These are phyloP conservation scores for Picocystis salinarum DNA, from an alignment of 139 green algal species.

Conservation along the genomic window DNA sequence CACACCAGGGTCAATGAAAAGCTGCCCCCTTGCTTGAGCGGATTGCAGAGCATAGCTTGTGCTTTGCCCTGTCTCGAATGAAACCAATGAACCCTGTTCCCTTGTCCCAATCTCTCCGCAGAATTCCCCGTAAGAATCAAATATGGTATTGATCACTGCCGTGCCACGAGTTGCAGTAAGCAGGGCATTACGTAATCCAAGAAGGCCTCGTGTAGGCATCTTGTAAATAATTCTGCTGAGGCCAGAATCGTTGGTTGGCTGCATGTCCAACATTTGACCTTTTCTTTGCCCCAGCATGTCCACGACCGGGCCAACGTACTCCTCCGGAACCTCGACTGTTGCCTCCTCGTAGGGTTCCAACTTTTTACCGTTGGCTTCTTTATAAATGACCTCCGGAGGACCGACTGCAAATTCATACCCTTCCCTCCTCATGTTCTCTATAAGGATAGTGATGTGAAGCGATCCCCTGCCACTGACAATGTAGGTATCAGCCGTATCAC, in stretches of 20 bases:
- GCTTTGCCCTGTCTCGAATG: slow-evolving; percentile 62
- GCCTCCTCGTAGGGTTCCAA: slow-evolving; percentile 87
- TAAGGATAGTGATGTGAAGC: slow-evolving; percentile 74
- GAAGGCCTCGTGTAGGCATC: slow-evolving; percentile 81
- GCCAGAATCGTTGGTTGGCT: slow-evolving; percentile 8
- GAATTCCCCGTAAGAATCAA: slow-evolving; percentile 40
- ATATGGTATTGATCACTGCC: slow-evolving; percentile 86
- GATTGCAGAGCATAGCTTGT: slow-evolving; percentile 75
- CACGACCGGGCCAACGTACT: slow-evolving; percentile 56
- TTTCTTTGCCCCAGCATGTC: slow-evolving; percentile 82
- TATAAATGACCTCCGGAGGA: slow-evolving; percentile 82
- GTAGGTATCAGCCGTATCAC: slow-evolving; percentile 78
- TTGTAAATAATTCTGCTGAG: slow-evolving; percentile 53
- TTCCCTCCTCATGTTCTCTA: slow-evolving; percentile 94
- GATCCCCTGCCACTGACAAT: slow-evolving; percentile 62
- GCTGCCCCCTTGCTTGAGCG: slow-evolving; percentile 66
- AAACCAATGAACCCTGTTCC: slow-evolving; percentile 75
- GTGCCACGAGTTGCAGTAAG: slow-evolving; percentile 88
- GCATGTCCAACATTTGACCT: slow-evolving; percentile 84
- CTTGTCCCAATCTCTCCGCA: slow-evolving; percentile 62
- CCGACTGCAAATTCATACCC: slow-evolving; percentile 79
- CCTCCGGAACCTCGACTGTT: slow-evolving; percentile 65
- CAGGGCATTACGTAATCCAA: slow-evolving; percentile 82
- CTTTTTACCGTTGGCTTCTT: slow-evolving; percentile 36
- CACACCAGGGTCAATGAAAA: slow-evolving; percentile 66